phyloP scores from a whole-genome alignment of 2,329 filamentous ascomycete species.

The Penicillium sp. region DNA sequence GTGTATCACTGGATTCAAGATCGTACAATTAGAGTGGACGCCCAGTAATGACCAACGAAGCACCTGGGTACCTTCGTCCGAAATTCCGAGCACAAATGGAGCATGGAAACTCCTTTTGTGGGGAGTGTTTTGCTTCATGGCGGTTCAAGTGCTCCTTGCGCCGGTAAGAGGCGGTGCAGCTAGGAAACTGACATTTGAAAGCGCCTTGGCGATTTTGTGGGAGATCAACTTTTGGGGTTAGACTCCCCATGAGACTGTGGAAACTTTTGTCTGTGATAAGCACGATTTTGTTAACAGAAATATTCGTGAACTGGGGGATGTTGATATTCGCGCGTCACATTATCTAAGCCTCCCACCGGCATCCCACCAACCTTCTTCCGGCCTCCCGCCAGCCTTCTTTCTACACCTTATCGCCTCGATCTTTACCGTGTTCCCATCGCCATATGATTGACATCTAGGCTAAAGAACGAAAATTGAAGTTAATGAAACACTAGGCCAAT shows the following conservation, averaged over 20 bases:
- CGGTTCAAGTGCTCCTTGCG: constrained; percentile 28
- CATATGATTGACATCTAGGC: no score
- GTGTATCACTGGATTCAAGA: constrained; percentile 22
- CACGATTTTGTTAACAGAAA: neutral
- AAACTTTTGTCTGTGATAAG: neutral
- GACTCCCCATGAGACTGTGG: neutral
- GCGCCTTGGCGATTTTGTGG: neutral
- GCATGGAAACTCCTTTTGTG: constrained; percentile 13
- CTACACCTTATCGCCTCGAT: no score
- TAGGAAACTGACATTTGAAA: constrained; percentile 11
- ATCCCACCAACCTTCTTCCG: neutral
- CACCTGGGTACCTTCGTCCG: constrained; percentile 16
- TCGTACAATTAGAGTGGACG: neutral
- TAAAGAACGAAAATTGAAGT: no score
- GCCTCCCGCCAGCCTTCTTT: no score
- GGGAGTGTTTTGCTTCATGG: constrained; percentile 21
- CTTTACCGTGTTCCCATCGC: no score
- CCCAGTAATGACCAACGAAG: neutral
- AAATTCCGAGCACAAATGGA: constrained; percentile 16
- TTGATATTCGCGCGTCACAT: neutral
- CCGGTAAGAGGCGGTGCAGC: constrained; percentile 23
- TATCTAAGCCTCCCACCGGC: neutral
- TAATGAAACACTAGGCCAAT: no score
- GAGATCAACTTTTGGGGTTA: neutral
- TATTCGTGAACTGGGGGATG: neutral